Base-by-base conservation (phyloP, 257 asterid species). In the Scutellaria galericulata region DNA sequence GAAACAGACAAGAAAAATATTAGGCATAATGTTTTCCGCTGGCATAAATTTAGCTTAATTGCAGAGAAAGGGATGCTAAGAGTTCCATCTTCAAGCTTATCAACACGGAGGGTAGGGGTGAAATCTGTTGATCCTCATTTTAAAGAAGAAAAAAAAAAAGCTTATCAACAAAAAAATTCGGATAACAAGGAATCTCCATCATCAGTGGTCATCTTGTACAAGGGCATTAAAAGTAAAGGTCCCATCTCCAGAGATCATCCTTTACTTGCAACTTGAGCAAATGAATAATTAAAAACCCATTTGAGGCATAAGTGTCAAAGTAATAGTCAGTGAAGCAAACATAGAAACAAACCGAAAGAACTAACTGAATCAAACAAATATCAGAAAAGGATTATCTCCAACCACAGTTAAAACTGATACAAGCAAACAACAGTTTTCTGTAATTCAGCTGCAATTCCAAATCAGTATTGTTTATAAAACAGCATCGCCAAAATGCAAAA, bases 211-310 rank as follows among this genome's bases (percentile, higher is more conserved):
- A 31, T 31, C 37, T 31, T 31, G 37, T 31, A 31, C 0, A 74
- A 47, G 67, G 68, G 57, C 50, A 37, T 31, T 27, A 68, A 60
- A 47, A 42, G 27, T 31, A 40, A 58, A 44, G 12, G 22, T 42
- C 42, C 68, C 77, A 77, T 70, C 62, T 61, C 69, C 52, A 53
- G n/a, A 11, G 65, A 27, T 45, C 66, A 71, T 70, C 58, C 75
- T 55, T 27, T 11, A 58, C 59, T 55, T 60, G 64, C 63, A 71
- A 59, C 65, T 67, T 67, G 56, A 55, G 48, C 44, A 73, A 66
- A 56, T 14, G 11, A 18, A 18, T 18, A 18, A 18, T 18, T 18
- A 18, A 18, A 18, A 18, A 18, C 18, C 18, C 18, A 18, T 18
- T 18, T 18, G 18, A 42, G 40, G 9, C 68, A 66, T 57, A 18